Percentiles rank a stretch among this genome's conserved stretches.
phyloP scores from a whole-genome alignment of 306 rosid genomes.

The Cicer yamashitae region DNA sequence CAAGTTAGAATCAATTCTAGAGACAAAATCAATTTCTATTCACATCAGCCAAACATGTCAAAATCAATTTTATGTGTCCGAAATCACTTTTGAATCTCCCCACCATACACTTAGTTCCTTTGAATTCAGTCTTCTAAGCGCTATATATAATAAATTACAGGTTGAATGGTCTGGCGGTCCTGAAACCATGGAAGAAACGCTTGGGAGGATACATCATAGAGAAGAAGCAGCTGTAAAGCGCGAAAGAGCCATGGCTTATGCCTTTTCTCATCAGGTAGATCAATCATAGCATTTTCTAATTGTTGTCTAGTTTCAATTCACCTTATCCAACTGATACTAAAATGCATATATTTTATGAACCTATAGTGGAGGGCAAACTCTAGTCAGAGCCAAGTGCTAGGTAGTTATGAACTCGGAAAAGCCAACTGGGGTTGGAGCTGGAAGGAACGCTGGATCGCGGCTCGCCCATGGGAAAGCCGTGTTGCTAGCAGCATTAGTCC shows the following conservation, averaged over 20 bases:
- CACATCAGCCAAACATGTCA: too few relatives aligned
- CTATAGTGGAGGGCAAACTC: slow-evolving; percentile 94
- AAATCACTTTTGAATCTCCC: too few relatives aligned
- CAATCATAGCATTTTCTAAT: slow-evolving; percentile 24
- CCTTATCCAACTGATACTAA: slow-evolving; percentile 40
- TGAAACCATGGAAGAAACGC: slow-evolving; percentile 82
- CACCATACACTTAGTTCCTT: background rate
- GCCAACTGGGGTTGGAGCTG: slow-evolving; percentile 99
- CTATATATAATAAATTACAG: slow-evolving; percentile 53
- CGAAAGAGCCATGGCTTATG: slow-evolving; percentile 95
- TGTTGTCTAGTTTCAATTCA: slow-evolving; percentile 22
- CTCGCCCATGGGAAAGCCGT: slow-evolving; percentile 99
- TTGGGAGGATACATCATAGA: slow-evolving; percentile 82
- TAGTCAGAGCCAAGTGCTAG: slow-evolving; percentile 76
- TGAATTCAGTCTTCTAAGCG: slow-evolving; percentile 39
- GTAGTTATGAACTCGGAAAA: slow-evolving; percentile 72
- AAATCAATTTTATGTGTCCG: too few relatives aligned
- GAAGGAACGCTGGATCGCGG: slow-evolving; percentile 99
- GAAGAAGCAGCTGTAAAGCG: slow-evolving; percentile 96
- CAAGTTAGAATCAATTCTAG: too few relatives aligned
- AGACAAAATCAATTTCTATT: too few relatives aligned
- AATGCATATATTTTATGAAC: slow-evolving; percentile 44
- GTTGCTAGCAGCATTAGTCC: slow-evolving; percentile 51
- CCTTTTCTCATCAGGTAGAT: slow-evolving; percentile 97
- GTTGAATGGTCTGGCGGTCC: slow-evolving; percentile 86